Evolutionary conservation across 192 early-diverging fungal genomes (phyloP).

Genomic region (Coemansia sp.): DNA sequence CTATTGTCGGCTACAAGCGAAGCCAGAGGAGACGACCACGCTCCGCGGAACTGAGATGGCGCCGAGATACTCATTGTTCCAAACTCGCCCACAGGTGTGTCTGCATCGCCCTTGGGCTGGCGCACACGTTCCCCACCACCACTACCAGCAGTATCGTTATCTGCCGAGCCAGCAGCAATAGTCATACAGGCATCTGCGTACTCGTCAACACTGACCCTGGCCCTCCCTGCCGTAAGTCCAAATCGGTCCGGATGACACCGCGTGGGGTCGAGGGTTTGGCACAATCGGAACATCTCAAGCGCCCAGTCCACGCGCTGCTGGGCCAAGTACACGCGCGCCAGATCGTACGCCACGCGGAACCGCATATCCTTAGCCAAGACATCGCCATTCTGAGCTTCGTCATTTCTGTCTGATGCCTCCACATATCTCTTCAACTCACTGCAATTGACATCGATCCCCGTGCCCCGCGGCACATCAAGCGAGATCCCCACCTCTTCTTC

Average conservation of each 20-base stretch:
- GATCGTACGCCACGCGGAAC: constrained; percentile 28
- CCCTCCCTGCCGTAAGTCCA: constrained; percentile 5
- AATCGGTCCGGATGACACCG: constrained; percentile 17
- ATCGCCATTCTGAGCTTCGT: background rate
- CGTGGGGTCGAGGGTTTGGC: constrained; percentile 20
- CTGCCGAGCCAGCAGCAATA: constrained; percentile 6
- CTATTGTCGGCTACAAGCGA: constrained; percentile 9
- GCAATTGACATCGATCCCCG: constrained; percentile 20
- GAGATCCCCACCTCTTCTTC: constrained; percentile 33
- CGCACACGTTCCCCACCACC: background rate
- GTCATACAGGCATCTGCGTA: constrained; percentile 24
- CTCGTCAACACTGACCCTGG: constrained; percentile 35
- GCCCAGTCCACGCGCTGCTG: constrained; percentile 18
- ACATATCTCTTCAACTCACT: constrained; percentile 4
- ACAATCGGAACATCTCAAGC: constrained; percentile 20
- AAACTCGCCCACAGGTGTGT: constrained; percentile 21
- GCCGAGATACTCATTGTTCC: constrained; percentile 19
- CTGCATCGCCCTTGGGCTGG: background rate
- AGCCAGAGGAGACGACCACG: background rate
- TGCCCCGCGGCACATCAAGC: constrained; percentile 11
- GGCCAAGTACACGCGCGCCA: constrained; percentile 31
- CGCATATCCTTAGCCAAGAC: background rate
- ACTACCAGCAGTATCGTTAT: background rate
- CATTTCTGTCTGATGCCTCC: background rate
- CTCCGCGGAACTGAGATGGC: background rate